Conservation (phyloP, 2,329 filamentous ascomycete species). For the Boeremia exigua region DNA sequence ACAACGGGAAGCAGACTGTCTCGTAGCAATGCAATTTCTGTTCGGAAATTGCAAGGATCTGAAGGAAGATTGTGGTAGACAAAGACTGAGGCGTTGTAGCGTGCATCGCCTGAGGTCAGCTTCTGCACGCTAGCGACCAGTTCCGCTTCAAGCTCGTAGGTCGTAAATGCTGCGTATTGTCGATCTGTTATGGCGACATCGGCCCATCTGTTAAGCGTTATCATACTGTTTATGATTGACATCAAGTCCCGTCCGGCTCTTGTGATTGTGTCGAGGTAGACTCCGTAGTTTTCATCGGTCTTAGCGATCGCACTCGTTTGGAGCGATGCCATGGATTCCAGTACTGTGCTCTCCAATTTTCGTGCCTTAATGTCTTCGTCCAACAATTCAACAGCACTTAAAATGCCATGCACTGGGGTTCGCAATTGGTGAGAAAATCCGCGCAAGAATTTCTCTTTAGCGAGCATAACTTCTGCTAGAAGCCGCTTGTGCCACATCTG, state of each 20-base stretch:
- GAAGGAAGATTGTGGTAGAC: not conserved
- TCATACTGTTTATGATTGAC: slow-evolving; percentile 1
- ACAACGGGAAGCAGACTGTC: not conserved
- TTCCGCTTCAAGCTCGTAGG: not conserved
- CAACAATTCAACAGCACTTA: not conserved
- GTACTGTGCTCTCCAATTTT: not conserved
- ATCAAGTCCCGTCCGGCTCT: slow-evolving; percentile 2
- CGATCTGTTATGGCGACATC: not conserved
- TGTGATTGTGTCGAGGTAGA: slow-evolving; percentile 2
- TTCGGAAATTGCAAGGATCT: not conserved
- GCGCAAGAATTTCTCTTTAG: slow-evolving; percentile 1
- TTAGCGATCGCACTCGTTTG: not conserved
- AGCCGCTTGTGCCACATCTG: not conserved
- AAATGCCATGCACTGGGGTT: not conserved
- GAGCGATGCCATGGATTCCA: not conserved
- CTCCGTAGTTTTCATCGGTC: not conserved
- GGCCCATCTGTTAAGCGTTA: not conserved
- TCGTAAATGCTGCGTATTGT: not conserved
- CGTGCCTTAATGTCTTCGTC: not conserved
- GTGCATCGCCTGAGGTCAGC: not conserved
- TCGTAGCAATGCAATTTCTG: not conserved
- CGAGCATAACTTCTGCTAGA: slow-evolving; percentile 1
- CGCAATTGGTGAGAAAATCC: slow-evolving; percentile 1
- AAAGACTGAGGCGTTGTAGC: not conserved
- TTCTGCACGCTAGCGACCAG: not conserved